Evolutionary conservation across 495 filamentous ascomycete genomes (phyloP), one percentile per base, ranked within the genome.

Genomic region (Aspergillus funiculosus): DNA sequence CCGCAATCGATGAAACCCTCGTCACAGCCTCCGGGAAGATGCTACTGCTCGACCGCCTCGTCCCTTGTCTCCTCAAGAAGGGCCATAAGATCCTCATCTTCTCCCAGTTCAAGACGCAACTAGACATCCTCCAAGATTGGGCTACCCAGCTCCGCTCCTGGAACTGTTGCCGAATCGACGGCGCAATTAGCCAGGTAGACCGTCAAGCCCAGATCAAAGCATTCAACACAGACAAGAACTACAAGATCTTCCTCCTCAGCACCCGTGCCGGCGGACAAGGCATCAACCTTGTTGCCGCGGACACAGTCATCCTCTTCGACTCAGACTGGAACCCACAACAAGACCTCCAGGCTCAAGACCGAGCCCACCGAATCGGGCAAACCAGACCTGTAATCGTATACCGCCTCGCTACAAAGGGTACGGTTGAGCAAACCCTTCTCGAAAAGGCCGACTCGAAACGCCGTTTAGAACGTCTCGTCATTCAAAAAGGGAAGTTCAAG

Each of bases 291-390:
- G 75, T 72, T 0, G 75, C 83, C 0, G 84, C 83, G 1, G 83
- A 87, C 44, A 87, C 83, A 0, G 83, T 87, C 20, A 81, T 87
- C 52, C 70, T 87, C 10, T 87, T 79, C 53, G 83, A 87, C 58
- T 80, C 79, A 21, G 92, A 98, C 62, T 98, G 92, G 91, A 98
- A 98, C 58, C 92, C 92, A 0, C 92, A 97, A 62, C 89, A 94
- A 57, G 92, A 98, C 64, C 74, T 98, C 11, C 92, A 98, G 61
- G 92, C 92, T 0, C 89, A 95, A 62, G 92, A 98, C 56, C 86
- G 92, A 14, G 88, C 86, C 1, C 92, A 98, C 58, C 81, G 92
- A 25, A 97, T 98, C 39, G 92, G 92, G 0, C 92, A 98, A 60
- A 95, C 81, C 25, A 76, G 81, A 15, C 90, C 90, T 0, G 92